A percentile compares a stretch with the other conserved stretches of the same genome.
phyloP scores from a whole-genome alignment of 495 filamentous ascomycete species.

The Penicillium canariense region DNA sequence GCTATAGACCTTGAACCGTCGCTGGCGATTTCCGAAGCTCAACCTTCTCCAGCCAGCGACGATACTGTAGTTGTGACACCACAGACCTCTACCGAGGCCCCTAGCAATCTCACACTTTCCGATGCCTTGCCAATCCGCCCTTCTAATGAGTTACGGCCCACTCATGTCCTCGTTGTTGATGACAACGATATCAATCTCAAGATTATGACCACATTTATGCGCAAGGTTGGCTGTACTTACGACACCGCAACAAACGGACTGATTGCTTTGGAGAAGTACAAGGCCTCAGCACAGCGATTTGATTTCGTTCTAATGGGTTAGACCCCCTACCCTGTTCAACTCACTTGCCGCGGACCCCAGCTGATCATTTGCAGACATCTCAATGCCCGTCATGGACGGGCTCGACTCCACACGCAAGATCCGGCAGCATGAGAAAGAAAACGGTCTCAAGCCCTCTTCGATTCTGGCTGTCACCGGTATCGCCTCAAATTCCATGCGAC shows the following conservation, averaged over 20 bases:
- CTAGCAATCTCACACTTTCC: not conserved
- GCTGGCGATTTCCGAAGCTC: not conserved
- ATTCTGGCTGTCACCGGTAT: constrained; percentile 52
- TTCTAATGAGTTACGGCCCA: constrained; percentile 1
- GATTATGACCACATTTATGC: constrained; percentile 53
- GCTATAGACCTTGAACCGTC: not conserved
- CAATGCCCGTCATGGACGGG: constrained; percentile 67
- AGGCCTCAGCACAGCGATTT: constrained; percentile 29
- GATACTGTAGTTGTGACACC: not conserved
- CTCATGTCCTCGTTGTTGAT: constrained; percentile 45
- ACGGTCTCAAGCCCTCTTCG: constrained; percentile 19
- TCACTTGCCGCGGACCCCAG: not conserved
- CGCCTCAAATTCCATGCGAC: constrained; percentile 40
- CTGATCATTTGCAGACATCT: constrained; percentile 43
- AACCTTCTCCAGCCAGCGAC: not conserved
- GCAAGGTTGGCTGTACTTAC: constrained; percentile 49
- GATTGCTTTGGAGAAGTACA: constrained; percentile 55
- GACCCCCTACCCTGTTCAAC: not conserved
- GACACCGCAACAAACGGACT: constrained; percentile 57
- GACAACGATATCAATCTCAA: constrained; percentile 53
- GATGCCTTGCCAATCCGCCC: not conserved
- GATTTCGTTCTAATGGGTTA: constrained; percentile 59
- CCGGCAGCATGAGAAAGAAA: constrained; percentile 46
- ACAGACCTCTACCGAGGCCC: too few relatives aligned
- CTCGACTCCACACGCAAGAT: constrained; percentile 57